Percentiles rank a stretch among this genome's conserved stretches.
These are phyloP conservation scores for Casaregolazyma lundiana DNA, from an alignment of 1,139 yeast species.

Conservation along the genomic window DNA sequence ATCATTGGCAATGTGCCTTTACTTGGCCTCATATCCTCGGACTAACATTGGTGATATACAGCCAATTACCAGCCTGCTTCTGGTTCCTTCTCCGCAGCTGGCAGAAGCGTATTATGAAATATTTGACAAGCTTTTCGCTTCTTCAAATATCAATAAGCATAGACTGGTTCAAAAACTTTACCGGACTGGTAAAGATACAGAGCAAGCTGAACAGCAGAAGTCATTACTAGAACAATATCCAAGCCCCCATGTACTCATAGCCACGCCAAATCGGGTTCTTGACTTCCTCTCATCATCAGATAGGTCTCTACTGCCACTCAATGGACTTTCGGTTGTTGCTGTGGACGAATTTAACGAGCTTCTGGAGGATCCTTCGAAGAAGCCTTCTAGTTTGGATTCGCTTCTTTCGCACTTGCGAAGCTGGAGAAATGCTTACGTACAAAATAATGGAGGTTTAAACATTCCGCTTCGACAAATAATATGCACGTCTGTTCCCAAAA, in stretches of 20 bases:
- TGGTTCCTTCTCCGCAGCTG: slow-evolving; percentile 80
- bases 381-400: slow-evolving; percentile 17
- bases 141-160: slow-evolving; percentile 43
- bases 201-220: slow-evolving; percentile 51
- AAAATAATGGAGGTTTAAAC: slow-evolving; percentile 10
- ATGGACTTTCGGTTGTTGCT: slow-evolving; percentile 20
- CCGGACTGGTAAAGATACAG: slow-evolving; percentile 74
- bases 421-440: slow-evolving; percentile 21
- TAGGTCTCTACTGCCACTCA: slow-evolving; percentile 18
- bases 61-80: slow-evolving; percentile 38
- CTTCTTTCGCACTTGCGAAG: slow-evolving; percentile 19
- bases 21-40: slow-evolving; percentile 18
- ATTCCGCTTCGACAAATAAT: slow-evolving; percentile 16
- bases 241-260: slow-evolving; percentile 74
- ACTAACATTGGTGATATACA: slow-evolving; percentile 7
- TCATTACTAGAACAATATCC: slow-evolving; percentile 59
- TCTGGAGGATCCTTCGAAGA: not conserved
- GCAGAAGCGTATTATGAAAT: slow-evolving; percentile 63
- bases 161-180: slow-evolving; percentile 48
- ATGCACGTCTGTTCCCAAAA: slow-evolving; percentile 6
- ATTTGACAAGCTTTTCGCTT: slow-evolving; percentile 26
- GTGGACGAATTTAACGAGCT: slow-evolving; percentile 23
- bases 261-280: slow-evolving; percentile 83
- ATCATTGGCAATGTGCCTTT: slow-evolving; percentile 26
- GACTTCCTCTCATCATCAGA: slow-evolving; percentile 47